These are phyloP conservation scores for Fusarium odoratissimum DNA, from an alignment of 2,329 filamentous ascomycete genomes.

Conservation along the genomic window DNA sequence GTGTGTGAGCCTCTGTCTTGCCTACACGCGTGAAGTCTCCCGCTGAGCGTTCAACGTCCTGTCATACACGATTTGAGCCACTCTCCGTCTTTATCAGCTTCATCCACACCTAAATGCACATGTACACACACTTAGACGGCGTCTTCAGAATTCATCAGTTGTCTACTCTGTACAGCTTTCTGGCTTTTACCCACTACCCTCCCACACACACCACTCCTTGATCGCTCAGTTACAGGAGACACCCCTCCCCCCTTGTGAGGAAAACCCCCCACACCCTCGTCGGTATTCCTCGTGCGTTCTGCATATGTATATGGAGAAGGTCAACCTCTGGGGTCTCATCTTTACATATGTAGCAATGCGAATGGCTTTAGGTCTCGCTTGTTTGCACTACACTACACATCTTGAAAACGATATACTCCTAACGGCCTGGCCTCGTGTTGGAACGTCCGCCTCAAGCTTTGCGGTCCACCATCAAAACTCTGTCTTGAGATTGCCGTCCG, in stretches of 20 bases:
- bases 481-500: slow-evolving; percentile 31
- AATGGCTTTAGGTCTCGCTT: slow-evolving; percentile 41
- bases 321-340: slow-evolving; percentile 39
- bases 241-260: slow-evolving; percentile 26
- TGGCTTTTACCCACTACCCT: slow-evolving; percentile 38
- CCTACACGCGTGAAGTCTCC: slow-evolving; percentile 22
- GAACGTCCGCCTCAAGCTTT: slow-evolving; percentile 36
- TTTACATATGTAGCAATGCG: slow-evolving; percentile 45
- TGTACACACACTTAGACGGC: slow-evolving; percentile 29
- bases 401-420: slow-evolving; percentile 38
- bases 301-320: slow-evolving; percentile 42
- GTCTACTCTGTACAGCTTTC: slow-evolving; percentile 19
- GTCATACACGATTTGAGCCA: slow-evolving; percentile 40
- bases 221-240: slow-evolving; percentile 28
- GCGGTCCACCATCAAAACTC: slow-evolving; percentile 36
- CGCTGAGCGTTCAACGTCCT: slow-evolving; percentile 35
- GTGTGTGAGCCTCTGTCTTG: slow-evolving; percentile 25
- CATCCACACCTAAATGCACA: slow-evolving; percentile 33
- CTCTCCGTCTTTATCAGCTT: slow-evolving; percentile 41
- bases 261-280: slow-evolving; percentile 37
- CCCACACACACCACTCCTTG: slow-evolving; percentile 38
- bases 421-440: slow-evolving; percentile 44
- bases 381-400: slow-evolving; percentile 29
- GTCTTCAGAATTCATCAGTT: slow-evolving; percentile 38
- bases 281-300: slow-evolving; percentile 45